A percentile compares a stretch with the other conserved stretches of the same genome.
These are phyloP conservation scores for Bipolaris cookei DNA, from an alignment of 2,329 filamentous ascomycete genomes.

Conservation along the genomic window DNA sequence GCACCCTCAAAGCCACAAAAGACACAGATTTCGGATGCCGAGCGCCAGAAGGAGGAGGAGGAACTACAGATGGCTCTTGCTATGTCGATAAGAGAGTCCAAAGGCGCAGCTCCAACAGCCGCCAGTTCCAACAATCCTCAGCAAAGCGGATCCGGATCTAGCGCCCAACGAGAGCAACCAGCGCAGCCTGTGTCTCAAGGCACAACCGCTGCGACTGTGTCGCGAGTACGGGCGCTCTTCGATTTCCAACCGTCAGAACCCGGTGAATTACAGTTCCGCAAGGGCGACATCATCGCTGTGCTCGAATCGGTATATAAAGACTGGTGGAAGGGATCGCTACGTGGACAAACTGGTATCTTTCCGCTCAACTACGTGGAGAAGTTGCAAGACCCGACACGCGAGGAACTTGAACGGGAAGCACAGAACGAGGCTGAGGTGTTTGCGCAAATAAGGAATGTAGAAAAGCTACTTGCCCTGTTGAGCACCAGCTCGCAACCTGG, in stretches of 20 bases:
- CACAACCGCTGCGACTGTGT: conserved; percentile 95
- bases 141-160: conserved; percentile 35
- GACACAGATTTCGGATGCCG: conserved; percentile 84
- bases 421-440: conserved; percentile 90
- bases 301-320: conserved; percentile 98
- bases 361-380: conserved; percentile 99
- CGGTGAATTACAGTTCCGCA: conserved; percentile 93
- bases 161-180: conserved; percentile 49
- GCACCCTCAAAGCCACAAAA: conserved; percentile 93
- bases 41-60: conserved; percentile 94
- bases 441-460: conserved; percentile 77
- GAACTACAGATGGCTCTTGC: conserved; percentile 96
- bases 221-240: conserved; percentile 88
- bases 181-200: conserved; percentile 72
- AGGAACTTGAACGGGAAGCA: conserved; percentile 92
- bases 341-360: conserved; percentile 96
- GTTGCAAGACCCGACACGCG: conserved; percentile 88
- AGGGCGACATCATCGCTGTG: conserved; percentile 96
- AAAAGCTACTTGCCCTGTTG: conserved; percentile 83
- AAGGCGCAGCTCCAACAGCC: conserved; percentile 49
- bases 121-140: conserved; percentile 52
- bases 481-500: conserved; percentile 71
- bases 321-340: conserved; percentile 97
- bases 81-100: conserved; percentile 88
- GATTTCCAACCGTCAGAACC: conserved; percentile 95